Evolutionary conservation across 306 rosid species (phyloP).

Genomic region (Vicia sativa): DNA sequence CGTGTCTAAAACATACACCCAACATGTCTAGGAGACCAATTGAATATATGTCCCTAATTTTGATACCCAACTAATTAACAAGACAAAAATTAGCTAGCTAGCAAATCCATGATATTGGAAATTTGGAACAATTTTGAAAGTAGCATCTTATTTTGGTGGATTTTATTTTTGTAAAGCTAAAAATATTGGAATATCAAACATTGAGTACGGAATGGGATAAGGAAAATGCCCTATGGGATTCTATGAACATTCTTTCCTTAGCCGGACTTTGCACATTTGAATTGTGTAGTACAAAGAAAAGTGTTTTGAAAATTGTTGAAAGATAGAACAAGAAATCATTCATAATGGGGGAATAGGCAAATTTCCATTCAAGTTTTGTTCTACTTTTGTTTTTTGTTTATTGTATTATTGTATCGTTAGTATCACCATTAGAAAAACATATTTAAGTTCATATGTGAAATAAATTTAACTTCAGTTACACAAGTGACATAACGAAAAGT

Average conservation of each 20-base stretch:
- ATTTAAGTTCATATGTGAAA: too few species aligned
- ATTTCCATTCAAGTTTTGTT: neutral
- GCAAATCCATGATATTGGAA: constrained; percentile 27
- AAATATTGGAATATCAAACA: neutral
- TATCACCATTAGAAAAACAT: too few species aligned
- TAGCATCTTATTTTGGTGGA: constrained; percentile 30
- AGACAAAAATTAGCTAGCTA: constrained; percentile 29
- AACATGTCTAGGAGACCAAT: constrained; percentile 41
- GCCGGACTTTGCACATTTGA: neutral
- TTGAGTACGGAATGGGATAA: constrained; percentile 1
- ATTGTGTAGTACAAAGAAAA: too few species aligned
- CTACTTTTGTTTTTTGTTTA: neutral
- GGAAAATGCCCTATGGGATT: neutral
- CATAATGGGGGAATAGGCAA: neutral
- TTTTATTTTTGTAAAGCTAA: constrained; percentile 14
- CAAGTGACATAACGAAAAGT: too few species aligned
- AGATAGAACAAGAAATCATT: too few species aligned
- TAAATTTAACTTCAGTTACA: too few species aligned
- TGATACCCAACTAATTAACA: constrained; percentile 20
- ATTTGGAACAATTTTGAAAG: constrained; percentile 27
- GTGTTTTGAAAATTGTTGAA: too few species aligned
- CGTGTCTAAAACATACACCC: constrained; percentile 22
- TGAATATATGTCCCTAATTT: constrained; percentile 38
- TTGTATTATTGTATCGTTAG: neutral
- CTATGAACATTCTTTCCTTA: neutral